These are phyloP conservation scores for Syncephalis fuscata DNA, from an alignment of 371 early-diverging fungal species.

Conservation along the genomic window DNA sequence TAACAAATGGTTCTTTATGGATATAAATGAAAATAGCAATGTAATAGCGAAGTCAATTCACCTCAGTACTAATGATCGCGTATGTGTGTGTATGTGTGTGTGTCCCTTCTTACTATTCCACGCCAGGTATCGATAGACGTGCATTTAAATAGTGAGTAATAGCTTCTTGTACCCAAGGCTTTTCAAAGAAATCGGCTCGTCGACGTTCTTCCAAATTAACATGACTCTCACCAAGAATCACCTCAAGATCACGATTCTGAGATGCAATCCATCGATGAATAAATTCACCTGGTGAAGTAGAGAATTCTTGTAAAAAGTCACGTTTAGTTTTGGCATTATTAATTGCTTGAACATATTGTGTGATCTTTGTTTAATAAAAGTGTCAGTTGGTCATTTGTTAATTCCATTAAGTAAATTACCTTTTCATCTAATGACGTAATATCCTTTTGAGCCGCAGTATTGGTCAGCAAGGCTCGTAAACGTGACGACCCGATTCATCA, in stretches of 20 bases:
- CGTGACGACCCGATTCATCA: constrained; percentile 34
- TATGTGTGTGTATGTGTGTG: too few species aligned
- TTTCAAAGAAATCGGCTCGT: constrained; percentile 62
- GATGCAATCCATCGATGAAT: constrained; percentile 83
- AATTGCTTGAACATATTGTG: constrained; percentile 59
- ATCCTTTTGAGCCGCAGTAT: constrained; percentile 26
- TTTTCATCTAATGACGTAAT: constrained; percentile 37
- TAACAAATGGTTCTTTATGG: too few species aligned
- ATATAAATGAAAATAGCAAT: too few species aligned
- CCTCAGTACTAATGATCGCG: too few species aligned
- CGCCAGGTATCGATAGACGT: too few species aligned
- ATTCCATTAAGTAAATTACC: constrained; percentile 1
- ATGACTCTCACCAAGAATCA: constrained; percentile 69
- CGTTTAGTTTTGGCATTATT: constrained; percentile 78
- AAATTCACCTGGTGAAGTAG: constrained; percentile 73
- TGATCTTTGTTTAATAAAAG: constrained; percentile 17
- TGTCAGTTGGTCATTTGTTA: neutral
- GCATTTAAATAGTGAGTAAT: neutral
- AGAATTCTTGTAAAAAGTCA: constrained; percentile 81
- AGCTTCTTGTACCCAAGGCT: constrained; percentile 9
- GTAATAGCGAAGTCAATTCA: too few species aligned
- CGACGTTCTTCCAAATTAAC: constrained; percentile 71
- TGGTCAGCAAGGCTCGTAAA: constrained; percentile 20
- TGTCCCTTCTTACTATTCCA: too few species aligned
- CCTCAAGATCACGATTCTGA: constrained; percentile 83